Evolutionary conservation across 2,329 filamentous ascomycete species (phyloP).

Genomic region (Dothideomycetes sp.): DNA sequence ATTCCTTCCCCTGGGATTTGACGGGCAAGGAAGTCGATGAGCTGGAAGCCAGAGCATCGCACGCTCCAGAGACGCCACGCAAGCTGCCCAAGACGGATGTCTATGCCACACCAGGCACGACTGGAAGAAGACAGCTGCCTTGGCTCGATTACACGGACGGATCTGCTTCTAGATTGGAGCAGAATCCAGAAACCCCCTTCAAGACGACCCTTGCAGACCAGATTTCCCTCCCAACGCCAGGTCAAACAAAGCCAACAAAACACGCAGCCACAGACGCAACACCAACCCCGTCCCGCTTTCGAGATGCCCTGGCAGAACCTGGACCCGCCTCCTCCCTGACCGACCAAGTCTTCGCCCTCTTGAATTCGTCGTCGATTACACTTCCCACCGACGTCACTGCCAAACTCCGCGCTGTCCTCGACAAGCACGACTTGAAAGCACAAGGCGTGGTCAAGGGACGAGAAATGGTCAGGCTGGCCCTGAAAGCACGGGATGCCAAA

Average conservation of each 20-base stretch:
- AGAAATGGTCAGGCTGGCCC: conserved; percentile 51
- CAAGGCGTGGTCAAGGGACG: conserved; percentile 54
- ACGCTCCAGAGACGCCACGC: conserved; percentile 26
- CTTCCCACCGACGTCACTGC: conserved; percentile 20
- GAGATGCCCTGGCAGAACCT: conserved; percentile 8
- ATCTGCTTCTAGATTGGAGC: conserved; percentile 8
- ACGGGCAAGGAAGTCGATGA: conserved; percentile 23
- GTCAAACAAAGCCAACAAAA: conserved; percentile 1
- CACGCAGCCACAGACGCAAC: conserved; percentile 16
- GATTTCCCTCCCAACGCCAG: neutral
- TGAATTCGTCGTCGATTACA: conserved; percentile 12
- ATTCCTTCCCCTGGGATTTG: conserved; percentile 21
- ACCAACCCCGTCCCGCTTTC: conserved; percentile 23
- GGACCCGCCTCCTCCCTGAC: conserved; percentile 1
- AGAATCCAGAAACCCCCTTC: neutral
- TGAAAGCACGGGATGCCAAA: conserved; percentile 55
- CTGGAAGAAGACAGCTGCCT: conserved; percentile 22
- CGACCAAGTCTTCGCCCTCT: conserved; percentile 8
- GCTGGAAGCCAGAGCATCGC: conserved; percentile 11
- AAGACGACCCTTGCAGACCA: conserved; percentile 11
- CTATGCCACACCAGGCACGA: conserved; percentile 26
- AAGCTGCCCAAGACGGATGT: conserved; percentile 27
- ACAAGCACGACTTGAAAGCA: conserved; percentile 45
- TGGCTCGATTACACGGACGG: conserved; percentile 23
- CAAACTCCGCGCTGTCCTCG: conserved; percentile 36